phyloP scores from a whole-genome alignment of 176 grass and related monocot genomes.

The Pontederia crassipes region DNA sequence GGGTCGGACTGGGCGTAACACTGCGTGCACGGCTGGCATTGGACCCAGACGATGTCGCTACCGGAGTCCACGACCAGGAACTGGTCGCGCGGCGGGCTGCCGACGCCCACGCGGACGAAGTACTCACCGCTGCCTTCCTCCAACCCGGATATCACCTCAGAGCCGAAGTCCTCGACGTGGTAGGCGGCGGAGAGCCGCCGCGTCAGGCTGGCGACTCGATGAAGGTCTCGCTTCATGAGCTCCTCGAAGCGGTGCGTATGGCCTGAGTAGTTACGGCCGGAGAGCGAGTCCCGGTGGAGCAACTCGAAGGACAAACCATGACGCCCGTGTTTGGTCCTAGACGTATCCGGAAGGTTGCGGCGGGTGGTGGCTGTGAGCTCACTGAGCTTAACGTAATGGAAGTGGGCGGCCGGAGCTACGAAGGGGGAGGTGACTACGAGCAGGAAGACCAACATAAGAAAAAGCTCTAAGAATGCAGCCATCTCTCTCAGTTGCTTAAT shows the following conservation, averaged over 20 bases:
- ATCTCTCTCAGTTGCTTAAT: background rate
- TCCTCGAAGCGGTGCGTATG: conserved; percentile 18
- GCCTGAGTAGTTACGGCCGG: conserved; percentile 28
- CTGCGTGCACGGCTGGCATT: conserved; percentile 59
- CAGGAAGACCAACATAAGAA: conserved; percentile 17
- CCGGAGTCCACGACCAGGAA: conserved; percentile 88
- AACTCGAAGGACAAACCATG: conserved; percentile 29
- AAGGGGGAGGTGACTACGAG: conserved; percentile 12
- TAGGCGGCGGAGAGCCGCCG: conserved; percentile 25
- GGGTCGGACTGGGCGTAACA: conserved; percentile 83
- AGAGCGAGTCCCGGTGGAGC: conserved; percentile 47
- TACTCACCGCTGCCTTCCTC: conserved; percentile 82
- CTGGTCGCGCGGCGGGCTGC: conserved; percentile 56
- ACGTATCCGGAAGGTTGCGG: conserved; percentile 3
- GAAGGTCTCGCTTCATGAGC: conserved; percentile 31
- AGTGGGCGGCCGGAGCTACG: conserved; percentile 22
- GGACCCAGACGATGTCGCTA: conserved; percentile 93
- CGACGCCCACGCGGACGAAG: conserved; percentile 74
- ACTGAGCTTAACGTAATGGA: conserved; percentile 34
- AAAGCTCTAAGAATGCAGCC: conserved; percentile 8
- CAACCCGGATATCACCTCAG: conserved; percentile 68
- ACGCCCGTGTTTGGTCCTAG: background rate
- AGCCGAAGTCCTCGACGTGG: conserved; percentile 31
- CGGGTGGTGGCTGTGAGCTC: conserved; percentile 7
- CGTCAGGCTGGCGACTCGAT: conserved; percentile 21